Base-by-base conservation (phyloP, 148 eudicot species). In the Vaccinium corymbosum region DNA sequence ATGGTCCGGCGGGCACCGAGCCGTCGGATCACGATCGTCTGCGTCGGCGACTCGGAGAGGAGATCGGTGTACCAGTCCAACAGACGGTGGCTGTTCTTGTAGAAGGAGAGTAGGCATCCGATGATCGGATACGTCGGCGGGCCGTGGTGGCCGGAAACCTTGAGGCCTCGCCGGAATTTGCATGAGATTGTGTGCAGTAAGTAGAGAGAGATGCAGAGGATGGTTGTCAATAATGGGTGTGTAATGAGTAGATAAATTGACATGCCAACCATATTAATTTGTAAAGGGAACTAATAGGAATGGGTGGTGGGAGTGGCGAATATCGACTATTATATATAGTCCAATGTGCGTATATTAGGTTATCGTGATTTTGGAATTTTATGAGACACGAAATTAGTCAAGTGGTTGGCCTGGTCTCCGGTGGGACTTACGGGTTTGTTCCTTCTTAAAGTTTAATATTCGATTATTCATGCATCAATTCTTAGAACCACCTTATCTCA, bases 61-160 rank as follows among this genome's bases (percentile, higher is more conserved):
- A 89, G 88, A 19, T 89, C 83, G 9, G 90, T 86, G 75, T 89
- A 89, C 91, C 91, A 89, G 50, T 88, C 85, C 48, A 88, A 20
- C 32, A 88, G 84, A 27, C 87, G 89, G 86, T 55, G 52, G 49
- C 86, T 84, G 76, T 88, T 88, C 35, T 86, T 83, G 88, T 85
- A 88, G 84, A 88, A 88, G 73, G 88, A 76, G 19, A 88, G 27
- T 20, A 88, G 50, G 85, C 90, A 85, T 8, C 90, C 90, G 57
- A 88, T 88, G 64, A 88, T 29, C 17, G 88, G 88, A 68, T 83
- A 86, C 20, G 88, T 51, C 4, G 84, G 86, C 7, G 90, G 90
- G 1, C 73, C 42, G 2, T 27, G 57, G 35, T 80, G 80, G 25
- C 72, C 82, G 62, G 79, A 77, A 32, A 76, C 81, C 75, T 64